Base-by-base conservation (phyloP, 83 land plant species). In the Picea abies region DNA sequence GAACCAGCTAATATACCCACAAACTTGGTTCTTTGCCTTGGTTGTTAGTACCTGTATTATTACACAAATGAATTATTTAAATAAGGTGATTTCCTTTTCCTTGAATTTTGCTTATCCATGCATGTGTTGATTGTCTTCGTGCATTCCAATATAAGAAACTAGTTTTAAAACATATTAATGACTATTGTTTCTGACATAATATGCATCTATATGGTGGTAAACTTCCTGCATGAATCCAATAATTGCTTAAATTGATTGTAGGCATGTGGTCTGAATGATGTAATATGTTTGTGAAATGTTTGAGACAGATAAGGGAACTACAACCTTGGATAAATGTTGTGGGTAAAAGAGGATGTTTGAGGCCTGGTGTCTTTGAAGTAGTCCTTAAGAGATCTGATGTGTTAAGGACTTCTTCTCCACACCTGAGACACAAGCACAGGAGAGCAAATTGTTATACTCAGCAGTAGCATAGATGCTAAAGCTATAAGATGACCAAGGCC, bases 11-110 rank as follows among this genome's bases (percentile, higher is more conserved):
- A 73, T 83, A 58, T 92, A 92, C 71, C 83, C 84, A 2, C 86
- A 94, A 81, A 89, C 96, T 4, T 94, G 96, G 96, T 78, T 89
- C 62, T 94, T 94, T 81, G 72, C 87, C 47, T 23, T 83, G 60
- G 89, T 94, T 70, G 93, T 90, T 14, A 77, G 81, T 41, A 80
- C 83, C 3, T 94, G 93, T 81, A 80, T 87, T 58, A 76, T 94
- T 63, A 84, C 80, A 12, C 96, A 94, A 63, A 85, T 94, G 90
- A 91, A 86, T 83, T 93, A 93, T 81, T 82, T 91, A 11, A 93
- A 93, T 85, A 91, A 91, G 94, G 96, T 89, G 56, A 73, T 73
- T 73, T 5, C 23, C 76, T 39, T 72, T 72, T 72, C 52, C 20
- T 4, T 41, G 23, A 20, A 8, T 41, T 23, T 72, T 72, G 52